phyloP scores from a whole-genome alignment of 805 yeast genomes.

The Saccharomycopsis sp. region DNA sequence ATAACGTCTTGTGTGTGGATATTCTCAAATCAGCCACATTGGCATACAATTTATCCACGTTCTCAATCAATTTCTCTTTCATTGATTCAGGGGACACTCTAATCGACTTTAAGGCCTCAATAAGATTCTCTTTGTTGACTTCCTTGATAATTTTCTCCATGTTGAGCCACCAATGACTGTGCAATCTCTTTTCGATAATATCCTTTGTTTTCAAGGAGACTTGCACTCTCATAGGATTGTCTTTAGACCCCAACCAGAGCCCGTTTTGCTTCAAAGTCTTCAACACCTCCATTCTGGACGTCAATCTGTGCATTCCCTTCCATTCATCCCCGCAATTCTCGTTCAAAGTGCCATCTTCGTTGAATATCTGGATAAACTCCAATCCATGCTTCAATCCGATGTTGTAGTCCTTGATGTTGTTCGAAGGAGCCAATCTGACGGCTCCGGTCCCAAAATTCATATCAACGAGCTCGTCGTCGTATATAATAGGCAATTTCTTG shows the following conservation, averaged over 20 bases:
- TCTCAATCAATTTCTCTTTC: neutral
- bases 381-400: constrained; percentile 91
- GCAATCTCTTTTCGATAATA: constrained; percentile 88
- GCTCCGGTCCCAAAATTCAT: constrained; percentile 99
- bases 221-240: constrained; percentile 94
- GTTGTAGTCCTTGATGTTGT: constrained; percentile 91
- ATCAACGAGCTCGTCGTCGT: constrained; percentile 90
- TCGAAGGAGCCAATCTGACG: constrained; percentile 97
- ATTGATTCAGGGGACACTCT: neutral
- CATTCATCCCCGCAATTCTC: constrained; percentile 84
- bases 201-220: constrained; percentile 94
- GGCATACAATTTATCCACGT: neutral
- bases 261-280: constrained; percentile 68
- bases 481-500: constrained; percentile 76
- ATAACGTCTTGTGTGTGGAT: constrained; percentile 9
- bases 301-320: constrained; percentile 86
- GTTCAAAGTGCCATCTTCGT: constrained; percentile 87
- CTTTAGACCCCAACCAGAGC: constrained; percentile 73
- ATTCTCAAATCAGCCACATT: neutral
- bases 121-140: neutral
- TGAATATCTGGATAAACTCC: constrained; percentile 81
- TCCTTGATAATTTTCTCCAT: constrained; percentile 27
- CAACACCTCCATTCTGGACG: constrained; percentile 80
- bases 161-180: constrained; percentile 99
- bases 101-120: neutral